Evolutionary conservation across 2,329 filamentous ascomycete species (phyloP).

Genomic region (Hypoxylon sp.): DNA sequence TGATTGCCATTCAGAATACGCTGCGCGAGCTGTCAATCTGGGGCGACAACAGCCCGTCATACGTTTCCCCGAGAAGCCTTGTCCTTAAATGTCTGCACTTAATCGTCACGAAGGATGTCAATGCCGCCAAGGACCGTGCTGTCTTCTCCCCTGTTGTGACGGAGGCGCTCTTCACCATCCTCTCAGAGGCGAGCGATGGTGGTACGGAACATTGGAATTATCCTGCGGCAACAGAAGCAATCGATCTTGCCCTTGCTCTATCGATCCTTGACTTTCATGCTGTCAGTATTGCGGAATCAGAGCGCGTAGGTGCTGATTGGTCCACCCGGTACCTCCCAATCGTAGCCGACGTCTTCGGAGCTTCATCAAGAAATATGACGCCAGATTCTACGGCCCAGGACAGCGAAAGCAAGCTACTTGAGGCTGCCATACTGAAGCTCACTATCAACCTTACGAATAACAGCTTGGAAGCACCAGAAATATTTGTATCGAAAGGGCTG

Average conservation of each 20-base stretch:
- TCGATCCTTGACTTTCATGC: slow-evolving; percentile 69
- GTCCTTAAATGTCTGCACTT: slow-evolving; percentile 73
- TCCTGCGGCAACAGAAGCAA: slow-evolving; percentile 50
- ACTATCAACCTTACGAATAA: slow-evolving; percentile 90
- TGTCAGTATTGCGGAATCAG: slow-evolving; percentile 60
- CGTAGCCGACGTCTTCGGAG: slow-evolving; percentile 62
- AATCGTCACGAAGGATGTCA: slow-evolving; percentile 64
- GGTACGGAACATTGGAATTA: slow-evolving; percentile 55
- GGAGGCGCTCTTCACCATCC: slow-evolving; percentile 62
- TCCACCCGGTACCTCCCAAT: slow-evolving; percentile 63
- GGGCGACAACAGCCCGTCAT: slow-evolving; percentile 63
- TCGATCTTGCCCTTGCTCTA: slow-evolving; percentile 57
- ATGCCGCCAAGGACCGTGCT: slow-evolving; percentile 60
- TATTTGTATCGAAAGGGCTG: slow-evolving; percentile 73
- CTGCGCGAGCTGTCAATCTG: slow-evolving; percentile 70
- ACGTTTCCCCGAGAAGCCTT: slow-evolving; percentile 72
- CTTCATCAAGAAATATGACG: slow-evolving; percentile 50
- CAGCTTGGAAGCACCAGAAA: slow-evolving; percentile 74
- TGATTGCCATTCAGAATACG: slow-evolving; percentile 66
- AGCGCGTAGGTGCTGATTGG: slow-evolving; percentile 58
- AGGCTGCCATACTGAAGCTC: slow-evolving; percentile 72
- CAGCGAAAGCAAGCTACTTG: slow-evolving; percentile 54
- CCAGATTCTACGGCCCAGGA: slow-evolving; percentile 49
- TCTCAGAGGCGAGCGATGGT: slow-evolving; percentile 53
- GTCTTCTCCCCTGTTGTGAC: slow-evolving; percentile 64